A percentile compares a stretch with the other conserved stretches of the same genome.
Conservation (phyloP, 306 rosid species). For the Gastrolobium bilobum region DNA sequence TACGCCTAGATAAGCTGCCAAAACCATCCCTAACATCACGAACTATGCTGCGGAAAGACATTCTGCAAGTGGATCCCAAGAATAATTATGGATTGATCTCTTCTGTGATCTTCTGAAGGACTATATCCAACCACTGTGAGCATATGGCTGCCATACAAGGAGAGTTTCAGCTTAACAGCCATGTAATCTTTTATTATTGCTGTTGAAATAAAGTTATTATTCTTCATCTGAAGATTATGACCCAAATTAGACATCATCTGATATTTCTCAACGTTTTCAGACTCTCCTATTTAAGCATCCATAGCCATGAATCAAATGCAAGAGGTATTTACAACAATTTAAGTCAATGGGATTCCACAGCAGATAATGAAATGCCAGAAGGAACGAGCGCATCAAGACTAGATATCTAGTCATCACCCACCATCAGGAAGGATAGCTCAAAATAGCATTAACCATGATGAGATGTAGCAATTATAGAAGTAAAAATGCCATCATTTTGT, state of each 20-base stretch:
- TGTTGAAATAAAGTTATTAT: background rate
- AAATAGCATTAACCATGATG: slow-evolving; percentile 28
- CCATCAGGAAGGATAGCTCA: background rate
- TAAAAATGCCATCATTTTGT: slow-evolving; percentile 21
- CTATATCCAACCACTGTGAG: slow-evolving; percentile 43
- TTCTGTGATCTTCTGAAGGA: slow-evolving; percentile 43
- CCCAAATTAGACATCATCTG: background rate
- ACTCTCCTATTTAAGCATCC: slow-evolving; percentile 21
- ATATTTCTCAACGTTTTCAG: background rate
- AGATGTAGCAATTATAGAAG: slow-evolving; percentile 13
- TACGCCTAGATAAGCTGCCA: slow-evolving; percentile 88
- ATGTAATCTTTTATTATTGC: background rate
- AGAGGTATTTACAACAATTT: background rate
- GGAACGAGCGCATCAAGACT: background rate
- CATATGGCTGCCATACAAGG: slow-evolving; percentile 54
- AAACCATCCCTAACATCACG: slow-evolving; percentile 91
- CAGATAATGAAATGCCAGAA: background rate
- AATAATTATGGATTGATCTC: slow-evolving; percentile 38
- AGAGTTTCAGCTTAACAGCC: slow-evolving; percentile 38
- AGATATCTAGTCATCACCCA: slow-evolving; percentile 22
- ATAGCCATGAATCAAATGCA: slow-evolving; percentile 28
- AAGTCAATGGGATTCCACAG: background rate
- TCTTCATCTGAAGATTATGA: background rate
- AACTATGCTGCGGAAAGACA: slow-evolving; percentile 94
- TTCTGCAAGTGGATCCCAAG: slow-evolving; percentile 50